Evolutionary conservation across 2,329 filamentous ascomycete species (phyloP).

Genomic region (Ceratocystis alfenasii): DNA sequence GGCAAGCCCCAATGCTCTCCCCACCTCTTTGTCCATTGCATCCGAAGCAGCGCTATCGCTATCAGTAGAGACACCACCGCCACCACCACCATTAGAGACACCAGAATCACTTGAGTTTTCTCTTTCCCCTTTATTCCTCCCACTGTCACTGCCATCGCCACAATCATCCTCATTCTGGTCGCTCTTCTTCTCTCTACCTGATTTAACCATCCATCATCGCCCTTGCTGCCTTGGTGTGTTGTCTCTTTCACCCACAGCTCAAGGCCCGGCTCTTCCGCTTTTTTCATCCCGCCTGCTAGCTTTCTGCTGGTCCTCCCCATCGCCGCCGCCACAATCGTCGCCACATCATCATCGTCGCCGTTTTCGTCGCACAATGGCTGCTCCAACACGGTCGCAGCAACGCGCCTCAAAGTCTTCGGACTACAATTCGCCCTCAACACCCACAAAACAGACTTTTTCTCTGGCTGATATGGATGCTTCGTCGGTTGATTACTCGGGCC

Average conservation of each 20-base stretch:
- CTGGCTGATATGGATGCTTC: neutral
- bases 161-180: slow-evolving; percentile 11
- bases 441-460: slow-evolving; percentile 15
- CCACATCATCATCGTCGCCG: neutral
- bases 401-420: slow-evolving; percentile 12
- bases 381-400: slow-evolving; percentile 17
- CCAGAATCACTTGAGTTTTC: slow-evolving; percentile 21
- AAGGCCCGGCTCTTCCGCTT: slow-evolving; percentile 19
- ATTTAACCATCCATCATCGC: neutral
- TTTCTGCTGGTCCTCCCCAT: slow-evolving; percentile 1
- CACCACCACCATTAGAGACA: slow-evolving; percentile 23
- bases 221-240: slow-evolving; percentile 15
- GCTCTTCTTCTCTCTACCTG: slow-evolving; percentile 16
- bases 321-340: neutral
- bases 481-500: slow-evolving; percentile 46
- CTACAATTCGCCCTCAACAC: slow-evolving; percentile 13
- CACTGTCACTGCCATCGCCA: slow-evolving; percentile 27
- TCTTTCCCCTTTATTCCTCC: slow-evolving; percentile 26
- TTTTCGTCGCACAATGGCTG: slow-evolving; percentile 14
- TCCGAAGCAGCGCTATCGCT: neutral
- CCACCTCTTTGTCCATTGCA: slow-evolving; percentile 5
- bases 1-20: neutral
- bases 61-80: slow-evolving; percentile 24
- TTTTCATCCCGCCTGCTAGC: slow-evolving; percentile 16
- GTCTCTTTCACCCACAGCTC: slow-evolving; percentile 2